phyloP scores from a whole-genome alignment of 306 rosid species.

The Gastrolobium villosum region DNA sequence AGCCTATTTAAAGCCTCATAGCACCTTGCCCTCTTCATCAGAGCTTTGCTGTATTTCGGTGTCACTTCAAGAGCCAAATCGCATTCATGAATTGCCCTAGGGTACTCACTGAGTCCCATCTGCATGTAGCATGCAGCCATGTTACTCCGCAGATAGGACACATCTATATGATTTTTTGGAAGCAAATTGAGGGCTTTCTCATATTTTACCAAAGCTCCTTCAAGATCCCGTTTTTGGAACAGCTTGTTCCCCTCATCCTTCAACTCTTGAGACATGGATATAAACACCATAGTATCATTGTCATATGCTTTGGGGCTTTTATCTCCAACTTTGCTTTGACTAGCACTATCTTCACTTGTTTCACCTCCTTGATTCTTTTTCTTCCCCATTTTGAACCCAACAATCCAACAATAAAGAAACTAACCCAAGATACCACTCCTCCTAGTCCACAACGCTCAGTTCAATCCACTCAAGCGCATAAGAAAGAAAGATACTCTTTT shows the following conservation, averaged over 20 bases:
- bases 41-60: slow-evolving; percentile 84
- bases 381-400: slow-evolving; percentile 73
- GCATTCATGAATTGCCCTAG: slow-evolving; percentile 89
- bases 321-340: slow-evolving; percentile 55
- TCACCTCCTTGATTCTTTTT: slow-evolving; percentile 70
- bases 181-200: slow-evolving; percentile 88
- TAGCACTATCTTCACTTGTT: slow-evolving; percentile 54
- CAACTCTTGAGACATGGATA: slow-evolving; percentile 74
- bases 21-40: slow-evolving; percentile 94
- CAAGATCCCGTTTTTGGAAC: slow-evolving; percentile 81
- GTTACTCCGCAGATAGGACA: slow-evolving; percentile 85
- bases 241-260: slow-evolving; percentile 91
- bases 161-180: slow-evolving; percentile 82
- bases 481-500: slow-evolving; percentile 8
- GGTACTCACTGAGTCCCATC: slow-evolving; percentile 86
- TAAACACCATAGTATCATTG: slow-evolving; percentile 67
- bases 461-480: slow-evolving; percentile 46
- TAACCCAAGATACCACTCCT: slow-evolving; percentile 36
- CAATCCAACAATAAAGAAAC: slow-evolving; percentile 52
- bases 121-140: slow-evolving; percentile 97
- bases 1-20: slow-evolving; percentile 86
- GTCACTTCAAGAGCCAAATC: slow-evolving; percentile 89
- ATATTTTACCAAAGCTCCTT: slow-evolving; percentile 82
- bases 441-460: slow-evolving; percentile 45
- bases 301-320: slow-evolving; percentile 59